These are phyloP conservation scores for Elsinoe necatrix DNA, from an alignment of 2,329 filamentous ascomycete genomes.

Conservation along the genomic window DNA sequence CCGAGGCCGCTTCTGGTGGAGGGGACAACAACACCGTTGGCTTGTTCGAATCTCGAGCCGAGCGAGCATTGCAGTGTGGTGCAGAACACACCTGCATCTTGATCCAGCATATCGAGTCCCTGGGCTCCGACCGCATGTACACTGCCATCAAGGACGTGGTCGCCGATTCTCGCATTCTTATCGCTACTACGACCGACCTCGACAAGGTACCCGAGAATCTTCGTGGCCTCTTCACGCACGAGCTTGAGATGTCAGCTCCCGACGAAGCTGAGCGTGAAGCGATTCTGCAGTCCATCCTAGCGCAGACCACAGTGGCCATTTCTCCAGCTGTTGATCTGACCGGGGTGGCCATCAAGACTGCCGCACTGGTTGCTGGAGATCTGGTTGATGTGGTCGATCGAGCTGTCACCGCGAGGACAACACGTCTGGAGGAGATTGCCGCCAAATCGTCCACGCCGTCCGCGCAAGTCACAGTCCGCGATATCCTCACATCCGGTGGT, in stretches of 20 bases:
- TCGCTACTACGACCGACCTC: conserved; percentile 90
- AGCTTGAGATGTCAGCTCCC: conserved; percentile 85
- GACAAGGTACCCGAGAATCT: conserved; percentile 90
- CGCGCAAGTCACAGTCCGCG: conserved; percentile 51
- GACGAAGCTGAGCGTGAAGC: conserved; percentile 88
- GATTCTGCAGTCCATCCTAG: conserved; percentile 70
- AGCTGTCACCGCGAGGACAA: conserved; percentile 66
- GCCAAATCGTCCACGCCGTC: conserved; percentile 33
- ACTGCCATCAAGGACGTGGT: conserved; percentile 77
- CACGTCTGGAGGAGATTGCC: conserved; percentile 67
- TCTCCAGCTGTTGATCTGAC: conserved; percentile 76
- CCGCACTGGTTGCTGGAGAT: conserved; percentile 88
- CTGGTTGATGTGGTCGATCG: conserved; percentile 90
- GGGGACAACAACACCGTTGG: conserved; percentile 92
- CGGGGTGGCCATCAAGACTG: conserved; percentile 86
- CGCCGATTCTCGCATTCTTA: conserved; percentile 67
- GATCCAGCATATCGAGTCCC: conserved; percentile 81
- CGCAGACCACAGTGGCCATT: conserved; percentile 65
- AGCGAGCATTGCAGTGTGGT: conserved; percentile 82
- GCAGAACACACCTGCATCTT: conserved; percentile 73
- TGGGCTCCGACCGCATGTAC: conserved; percentile 85
- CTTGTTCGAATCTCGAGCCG: conserved; percentile 76
- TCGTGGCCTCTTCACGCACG: conserved; percentile 85
- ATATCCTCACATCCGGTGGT: conserved; percentile 83
- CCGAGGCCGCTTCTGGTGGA: conserved; percentile 78